These are phyloP conservation scores for Phanerochaete carnosa DNA, from an alignment of 768 basidiomycete genomes.

Conservation along the genomic window DNA sequence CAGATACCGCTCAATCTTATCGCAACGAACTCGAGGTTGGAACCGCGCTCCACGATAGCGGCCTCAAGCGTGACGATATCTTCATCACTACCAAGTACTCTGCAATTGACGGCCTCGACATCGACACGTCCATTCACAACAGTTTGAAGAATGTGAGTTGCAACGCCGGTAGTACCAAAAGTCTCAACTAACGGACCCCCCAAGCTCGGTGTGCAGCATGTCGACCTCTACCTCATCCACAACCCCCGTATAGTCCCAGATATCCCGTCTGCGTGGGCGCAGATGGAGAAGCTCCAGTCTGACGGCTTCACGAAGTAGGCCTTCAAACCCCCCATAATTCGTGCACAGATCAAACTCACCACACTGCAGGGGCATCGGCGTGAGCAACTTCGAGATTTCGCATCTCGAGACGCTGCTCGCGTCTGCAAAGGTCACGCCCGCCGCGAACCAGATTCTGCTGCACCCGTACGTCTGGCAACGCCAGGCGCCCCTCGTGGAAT, in stretches of 20 bases:
- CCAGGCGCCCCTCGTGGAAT: constrained; percentile 56
- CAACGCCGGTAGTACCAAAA: neutral
- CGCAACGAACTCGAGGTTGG: constrained; percentile 60
- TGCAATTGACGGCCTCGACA: constrained; percentile 45
- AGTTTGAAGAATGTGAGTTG: constrained; percentile 50
- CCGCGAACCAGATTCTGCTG: constrained; percentile 69
- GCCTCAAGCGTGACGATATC: constrained; percentile 50
- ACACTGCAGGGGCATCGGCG: constrained; percentile 58
- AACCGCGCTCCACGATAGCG: constrained; percentile 45
- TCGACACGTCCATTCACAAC: constrained; percentile 51
- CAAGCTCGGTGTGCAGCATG: constrained; percentile 60
- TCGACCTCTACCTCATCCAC: constrained; percentile 75
- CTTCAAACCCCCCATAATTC: constrained; percentile 7
- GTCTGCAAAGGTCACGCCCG: constrained; percentile 62
- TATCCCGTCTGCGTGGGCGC: constrained; percentile 58
- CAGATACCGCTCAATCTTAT: constrained; percentile 64
- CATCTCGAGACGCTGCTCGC: constrained; percentile 53
- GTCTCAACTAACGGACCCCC: neutral
- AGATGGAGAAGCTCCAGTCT: constrained; percentile 56
- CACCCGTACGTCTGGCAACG: constrained; percentile 66
- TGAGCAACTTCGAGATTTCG: constrained; percentile 61
- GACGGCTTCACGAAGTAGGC: constrained; percentile 55
- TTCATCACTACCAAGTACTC: constrained; percentile 70
- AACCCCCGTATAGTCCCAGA: constrained; percentile 49
- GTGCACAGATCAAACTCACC: neutral